Conservation (phyloP, 1,139 yeast species). For the Entelexis paramagnoliae region DNA sequence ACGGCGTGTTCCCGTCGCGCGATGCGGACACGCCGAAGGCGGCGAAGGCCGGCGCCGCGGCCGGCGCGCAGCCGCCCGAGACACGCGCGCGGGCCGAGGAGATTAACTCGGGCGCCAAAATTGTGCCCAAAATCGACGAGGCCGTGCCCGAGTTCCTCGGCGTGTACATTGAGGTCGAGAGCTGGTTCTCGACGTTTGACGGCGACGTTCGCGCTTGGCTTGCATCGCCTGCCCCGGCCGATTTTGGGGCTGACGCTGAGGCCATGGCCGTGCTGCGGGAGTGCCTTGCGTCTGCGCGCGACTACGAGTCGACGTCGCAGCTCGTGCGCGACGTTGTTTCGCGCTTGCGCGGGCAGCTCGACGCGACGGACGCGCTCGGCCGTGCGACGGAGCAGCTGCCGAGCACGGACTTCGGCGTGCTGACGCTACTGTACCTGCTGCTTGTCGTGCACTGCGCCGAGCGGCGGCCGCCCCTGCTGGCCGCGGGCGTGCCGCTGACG, state of each 20-base stretch:
- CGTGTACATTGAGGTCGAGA: conserved; percentile 17
- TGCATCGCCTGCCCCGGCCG: too few species aligned
- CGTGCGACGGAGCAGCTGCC: not conserved
- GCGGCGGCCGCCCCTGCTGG: conserved; percentile 8
- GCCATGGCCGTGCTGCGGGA: not conserved
- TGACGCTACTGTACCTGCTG: conserved; percentile 14
- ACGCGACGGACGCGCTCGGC: not conserved
- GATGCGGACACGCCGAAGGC: not conserved
- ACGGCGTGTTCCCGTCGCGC: not conserved
- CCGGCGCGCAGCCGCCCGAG: not conserved
- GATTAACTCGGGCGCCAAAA: conserved; percentile 18
- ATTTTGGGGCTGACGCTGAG: too few species aligned
- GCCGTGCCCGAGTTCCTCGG: conserved; percentile 19
- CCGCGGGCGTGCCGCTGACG: conserved; percentile 12
- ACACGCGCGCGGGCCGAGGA: conserved; percentile 25
- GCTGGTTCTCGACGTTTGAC: conserved; percentile 16
- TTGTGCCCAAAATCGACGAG: conserved; percentile 21
- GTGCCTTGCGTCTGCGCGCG: not conserved
- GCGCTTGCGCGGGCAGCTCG: not conserved
- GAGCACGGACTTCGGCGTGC: conserved; percentile 5
- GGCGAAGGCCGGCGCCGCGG: not conserved
- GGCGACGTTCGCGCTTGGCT: conserved; percentile 1
- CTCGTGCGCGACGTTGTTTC: not conserved
- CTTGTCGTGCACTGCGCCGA: conserved; percentile 2
- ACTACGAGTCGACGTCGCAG: not conserved